Base-by-base conservation (phyloP, 2,329 filamentous ascomycete genomes). In the Aspergillus carbonarius region DNA sequence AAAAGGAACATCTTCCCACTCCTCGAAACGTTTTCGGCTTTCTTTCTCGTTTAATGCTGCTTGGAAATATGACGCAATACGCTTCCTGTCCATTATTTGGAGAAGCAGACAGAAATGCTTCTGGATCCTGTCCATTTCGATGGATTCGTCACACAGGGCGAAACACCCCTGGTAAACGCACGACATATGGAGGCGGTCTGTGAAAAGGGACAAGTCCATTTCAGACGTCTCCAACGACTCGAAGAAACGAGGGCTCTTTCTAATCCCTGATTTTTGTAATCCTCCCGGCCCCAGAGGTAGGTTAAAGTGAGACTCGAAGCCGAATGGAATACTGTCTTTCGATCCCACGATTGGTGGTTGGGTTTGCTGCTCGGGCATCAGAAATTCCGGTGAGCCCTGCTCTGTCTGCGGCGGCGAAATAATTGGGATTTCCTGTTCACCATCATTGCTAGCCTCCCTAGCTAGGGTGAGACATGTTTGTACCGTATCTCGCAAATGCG, bases 1-100 rank as follows among this genome's bases (percentile, higher is more conserved):
- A n/a, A 68, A 65, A 2, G 66, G 66, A 10, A 69, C 55, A n/a
- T 63, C 59, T 8, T 62, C 60, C 63, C 66, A 68, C 50, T 61
- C 60, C 9, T 66, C 61, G 5, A 68, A 30, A 17, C 47, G 54
- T 20, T 54, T 63, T 17, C 58, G 60, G 15, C 49, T 63, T 6
- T 65, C 46, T 30, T 60, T 60, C 7, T 61, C 62, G 35, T 65
- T 57, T 9, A 68, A 15, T 25, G 58, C 59, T 8, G 61, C 60
- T 42, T 66, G 61, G 13, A 68, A 68, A 20, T 58, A 65, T 27
- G 60, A 57, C 1, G 59, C 49, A 2, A 68, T 44, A 13, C 57
- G 53, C 0, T 59, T 57, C 1, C 66, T 57, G 3, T 62, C 61
- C 64, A 69, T 66, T 2, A 67, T 53, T 7, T 47, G 62, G 3